Evolutionary conservation across 257 asterid species (phyloP), one percentile per base, ranked within the genome.

Genomic region (Solanum virginianum): DNA sequence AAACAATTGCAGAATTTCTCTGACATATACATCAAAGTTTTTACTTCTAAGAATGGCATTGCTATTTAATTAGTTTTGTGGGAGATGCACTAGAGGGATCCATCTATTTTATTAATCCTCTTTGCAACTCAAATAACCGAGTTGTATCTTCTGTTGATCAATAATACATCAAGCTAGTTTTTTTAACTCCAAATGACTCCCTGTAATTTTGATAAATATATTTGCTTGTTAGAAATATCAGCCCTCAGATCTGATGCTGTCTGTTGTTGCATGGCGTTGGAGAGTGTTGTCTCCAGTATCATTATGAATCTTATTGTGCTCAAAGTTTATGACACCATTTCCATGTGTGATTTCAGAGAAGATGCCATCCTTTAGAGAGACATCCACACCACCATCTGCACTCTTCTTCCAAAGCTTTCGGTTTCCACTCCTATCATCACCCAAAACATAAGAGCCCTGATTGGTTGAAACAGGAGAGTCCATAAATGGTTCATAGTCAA

Each of bases 281-380:
- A n/a, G n/a, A n/a, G 84, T 45, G 84, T 57, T 84, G 68, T 88
- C 91, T 83, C 89, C 90, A 45, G 70, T 85, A 84, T 83, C 79
- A 82, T 84, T 89, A 87, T 89, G 85, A 89, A 88, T 81, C 26
- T 80, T 93, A 83, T 88, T 92, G 79, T 85, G 81, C 83, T 92
- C 93, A 18, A 90, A 88, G 85, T 90, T 87, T 85, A 57, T 81
- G 22, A 10, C 60, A 66, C 65, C 92, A 83, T 88, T 84, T 88
- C 90, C 93, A 49, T 24, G 87, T 66, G 86, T 84, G 20, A 85
- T 82, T 84, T 91, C 91, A 17, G 97, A 92, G 68, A 93, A 92
- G 39, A 96, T 89, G 72, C 98, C 99, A 88, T 96, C 99, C 88
- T 92, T 93, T 68, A 96, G 97, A 85, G 98, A 94, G 26, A 94